Percentiles rank a stretch among this genome's conserved stretches.
These are phyloP conservation scores for Penicillium cosmopolitanum DNA, from an alignment of 495 filamentous ascomycete genomes.

Conservation along the genomic window DNA sequence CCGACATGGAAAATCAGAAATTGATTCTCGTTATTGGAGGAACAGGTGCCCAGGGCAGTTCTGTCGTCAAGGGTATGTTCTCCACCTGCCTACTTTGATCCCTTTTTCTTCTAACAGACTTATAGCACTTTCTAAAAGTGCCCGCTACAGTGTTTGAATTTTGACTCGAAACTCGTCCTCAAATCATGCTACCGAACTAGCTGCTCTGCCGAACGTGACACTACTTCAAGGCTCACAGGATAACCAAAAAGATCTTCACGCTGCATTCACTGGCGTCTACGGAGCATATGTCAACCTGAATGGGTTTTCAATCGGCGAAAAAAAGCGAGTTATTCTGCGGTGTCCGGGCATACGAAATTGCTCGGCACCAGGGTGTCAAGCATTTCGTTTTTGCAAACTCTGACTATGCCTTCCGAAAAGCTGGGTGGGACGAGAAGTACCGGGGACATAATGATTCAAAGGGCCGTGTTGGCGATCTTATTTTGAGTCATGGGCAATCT, in stretches of 20 bases:
- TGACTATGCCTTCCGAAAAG: conserved; percentile 36
- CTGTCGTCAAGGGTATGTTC: conserved; percentile 7
- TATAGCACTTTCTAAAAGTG: conserved; percentile 21
- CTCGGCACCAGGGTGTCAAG: conserved; percentile 50
- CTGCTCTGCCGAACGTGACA: conserved; percentile 42
- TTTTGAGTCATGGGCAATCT: conserved; percentile 36
- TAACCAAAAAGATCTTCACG: conserved; percentile 46
- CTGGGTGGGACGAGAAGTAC: conserved; percentile 38
- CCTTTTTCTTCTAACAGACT: background rate
- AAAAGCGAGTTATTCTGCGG: conserved; percentile 59
- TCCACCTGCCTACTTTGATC: background rate
- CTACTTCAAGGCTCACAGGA: conserved; percentile 50
- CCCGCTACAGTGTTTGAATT: conserved; percentile 38
- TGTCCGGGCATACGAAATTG: conserved; percentile 58
- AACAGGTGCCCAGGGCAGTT: conserved; percentile 15
- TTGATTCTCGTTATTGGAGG: conserved; percentile 14
- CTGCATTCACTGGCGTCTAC: conserved; percentile 44
- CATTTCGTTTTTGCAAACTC: conserved; percentile 57
- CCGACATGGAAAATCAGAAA: too few species aligned
- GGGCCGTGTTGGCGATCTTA: conserved; percentile 55
- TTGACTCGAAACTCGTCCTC: conserved; percentile 52
- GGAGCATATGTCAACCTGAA: conserved; percentile 59
- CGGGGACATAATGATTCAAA: conserved; percentile 59
- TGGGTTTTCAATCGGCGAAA: conserved; percentile 56
- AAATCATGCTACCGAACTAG: conserved; percentile 41